These are phyloP conservation scores for Neurospora intermedia DNA, from an alignment of 495 filamentous ascomycete species.

Conservation along the genomic window DNA sequence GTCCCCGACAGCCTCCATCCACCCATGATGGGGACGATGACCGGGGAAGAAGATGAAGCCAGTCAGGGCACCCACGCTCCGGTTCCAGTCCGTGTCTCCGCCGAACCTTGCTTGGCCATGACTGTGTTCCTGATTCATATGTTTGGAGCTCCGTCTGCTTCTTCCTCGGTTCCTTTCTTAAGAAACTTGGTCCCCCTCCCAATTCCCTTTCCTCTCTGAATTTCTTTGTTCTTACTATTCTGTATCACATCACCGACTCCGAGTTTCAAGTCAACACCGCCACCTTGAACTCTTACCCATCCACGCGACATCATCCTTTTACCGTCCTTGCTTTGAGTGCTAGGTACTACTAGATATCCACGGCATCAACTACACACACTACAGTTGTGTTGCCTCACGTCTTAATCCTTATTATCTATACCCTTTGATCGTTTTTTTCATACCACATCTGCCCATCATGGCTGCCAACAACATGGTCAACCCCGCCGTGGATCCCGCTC, in stretches of 20 bases:
- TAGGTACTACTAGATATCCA: background rate
- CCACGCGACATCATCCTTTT: background rate
- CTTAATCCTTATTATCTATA: background rate
- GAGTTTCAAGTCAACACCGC: background rate
- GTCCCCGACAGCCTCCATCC: background rate
- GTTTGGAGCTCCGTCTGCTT: background rate
- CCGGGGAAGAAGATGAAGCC: background rate
- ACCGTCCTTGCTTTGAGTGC: background rate
- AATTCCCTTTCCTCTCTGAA: background rate
- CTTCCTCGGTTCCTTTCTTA: background rate
- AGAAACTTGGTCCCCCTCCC: background rate
- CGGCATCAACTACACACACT: background rate
- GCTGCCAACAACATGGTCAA: constrained; percentile 45
- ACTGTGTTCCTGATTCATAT: background rate
- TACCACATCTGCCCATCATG: constrained; percentile 30
- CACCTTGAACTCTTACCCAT: background rate
- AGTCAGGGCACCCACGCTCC: background rate
- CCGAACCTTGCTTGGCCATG: background rate
- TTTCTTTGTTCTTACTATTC: background rate
- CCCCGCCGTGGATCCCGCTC: constrained; percentile 45
- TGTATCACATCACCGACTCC: background rate
- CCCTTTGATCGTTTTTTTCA: background rate
- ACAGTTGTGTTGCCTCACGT: background rate
- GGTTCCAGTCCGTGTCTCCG: background rate
- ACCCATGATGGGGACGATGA: background rate